phyloP scores from a whole-genome alignment of 2,329 filamentous ascomycete genomes.

The Xylariaceae sp. region DNA sequence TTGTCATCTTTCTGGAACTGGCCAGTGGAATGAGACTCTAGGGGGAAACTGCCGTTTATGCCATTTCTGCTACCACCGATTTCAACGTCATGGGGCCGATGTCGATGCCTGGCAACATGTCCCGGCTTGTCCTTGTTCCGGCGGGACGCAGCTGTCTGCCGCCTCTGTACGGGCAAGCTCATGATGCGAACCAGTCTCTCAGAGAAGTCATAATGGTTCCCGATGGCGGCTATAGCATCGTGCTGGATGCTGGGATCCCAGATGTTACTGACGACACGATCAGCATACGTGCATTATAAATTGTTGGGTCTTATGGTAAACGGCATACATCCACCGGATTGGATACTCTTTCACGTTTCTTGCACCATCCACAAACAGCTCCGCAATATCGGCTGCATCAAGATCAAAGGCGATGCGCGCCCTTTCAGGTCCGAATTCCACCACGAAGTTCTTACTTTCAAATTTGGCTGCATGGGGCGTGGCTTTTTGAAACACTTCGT shows the following conservation, averaged over 20 bases:
- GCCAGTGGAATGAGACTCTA: constrained; percentile 14
- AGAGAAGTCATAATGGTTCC: constrained; percentile 70
- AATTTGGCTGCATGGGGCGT: constrained; percentile 48
- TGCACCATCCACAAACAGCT: constrained; percentile 44
- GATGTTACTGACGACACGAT: constrained; percentile 59
- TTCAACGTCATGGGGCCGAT: constrained; percentile 30
- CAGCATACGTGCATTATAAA: constrained; percentile 10
- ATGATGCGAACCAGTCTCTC: constrained; percentile 69
- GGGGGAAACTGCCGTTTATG: constrained; percentile 5
- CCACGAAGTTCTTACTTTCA: constrained; percentile 62
- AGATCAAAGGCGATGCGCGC: constrained; percentile 65
- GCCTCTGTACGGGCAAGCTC: constrained; percentile 33
- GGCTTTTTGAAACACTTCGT: constrained; percentile 51
- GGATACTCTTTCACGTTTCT: constrained; percentile 48
- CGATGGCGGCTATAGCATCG: constrained; percentile 60
- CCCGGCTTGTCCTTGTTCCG: constrained; percentile 24
- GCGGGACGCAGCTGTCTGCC: constrained; percentile 12
- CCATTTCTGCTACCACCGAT: constrained; percentile 24
- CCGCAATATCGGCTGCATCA: constrained; percentile 46
- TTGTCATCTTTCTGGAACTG: constrained; percentile 12
- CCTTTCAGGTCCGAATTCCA: constrained; percentile 65
- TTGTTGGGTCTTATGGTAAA: not conserved
- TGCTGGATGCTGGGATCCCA: constrained; percentile 70
- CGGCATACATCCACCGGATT: constrained; percentile 73
- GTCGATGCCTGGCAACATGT: constrained; percentile 17